Base-by-base conservation (phyloP, 2,329 filamentous ascomycete species). In the Sporothrix curviconia region DNA sequence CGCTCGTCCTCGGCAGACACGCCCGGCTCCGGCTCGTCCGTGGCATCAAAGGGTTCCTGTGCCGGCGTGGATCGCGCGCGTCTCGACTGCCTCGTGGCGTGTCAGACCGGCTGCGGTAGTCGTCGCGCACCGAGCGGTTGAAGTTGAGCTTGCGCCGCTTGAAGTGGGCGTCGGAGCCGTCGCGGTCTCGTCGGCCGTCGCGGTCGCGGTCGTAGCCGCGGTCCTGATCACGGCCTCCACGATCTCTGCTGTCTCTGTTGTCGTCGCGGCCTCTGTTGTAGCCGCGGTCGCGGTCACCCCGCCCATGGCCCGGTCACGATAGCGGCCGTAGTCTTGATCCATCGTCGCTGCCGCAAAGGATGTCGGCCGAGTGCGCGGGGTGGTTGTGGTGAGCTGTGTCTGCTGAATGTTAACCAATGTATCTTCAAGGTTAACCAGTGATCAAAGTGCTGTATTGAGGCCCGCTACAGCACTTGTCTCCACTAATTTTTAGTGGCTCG, bases 1-100 rank as follows among this genome's bases (percentile, higher is more conserved):
- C 81, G 81, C 17, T 84, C 81, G 62, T 95, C 89, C 60, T 89
- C 83, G 39, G 86, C 80, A 34, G 80, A 77, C 14, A 84, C 77
- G 14, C 76, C 74, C 3, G 28, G 28, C 28, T 82, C 78, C 65
- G n/a, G n/a, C n/a, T 87, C 84, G 47, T 39, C 57, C 0, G 83
- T 79, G 3, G 78, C 80, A 47, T 88, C 83, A 58, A 85, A 83
- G 57, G 81, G 78, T 24, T 74, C 68, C 62, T 82, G 84, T 59
- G 76, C 77, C 0, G 77, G 77, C 19, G 73, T 76, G 24, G 58
- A 58, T 51, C 49, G 49, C 49, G 34, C 6, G 40, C 59, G 25
- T 60, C 59, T 12, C 36, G 56, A 3, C 55, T 50, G 22, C 59
- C 61, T 11, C 61, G 61, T 3, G 63, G 61, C 17, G 62, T 63